phyloP scores from a whole-genome alignment of 768 basidiomycete species.

The Leccinum rimulosum region DNA sequence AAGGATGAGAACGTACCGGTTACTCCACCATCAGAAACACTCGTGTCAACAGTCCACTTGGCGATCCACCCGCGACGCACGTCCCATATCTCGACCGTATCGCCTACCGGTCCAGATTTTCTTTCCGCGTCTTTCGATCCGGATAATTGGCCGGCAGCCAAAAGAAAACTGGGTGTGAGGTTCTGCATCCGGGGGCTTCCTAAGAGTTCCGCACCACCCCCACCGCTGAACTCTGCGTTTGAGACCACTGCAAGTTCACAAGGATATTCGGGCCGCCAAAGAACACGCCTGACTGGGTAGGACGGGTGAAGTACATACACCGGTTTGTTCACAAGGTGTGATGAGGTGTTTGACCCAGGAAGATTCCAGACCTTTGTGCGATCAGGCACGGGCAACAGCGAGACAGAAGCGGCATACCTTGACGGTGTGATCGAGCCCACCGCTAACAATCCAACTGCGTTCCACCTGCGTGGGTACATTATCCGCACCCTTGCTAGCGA shows the following conservation, averaged over 20 bases:
- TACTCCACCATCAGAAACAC: constrained; percentile 65
- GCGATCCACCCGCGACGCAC: constrained; percentile 76
- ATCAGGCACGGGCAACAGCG: not conserved
- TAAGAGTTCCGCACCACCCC: constrained; percentile 20
- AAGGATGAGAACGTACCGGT: constrained; percentile 50
- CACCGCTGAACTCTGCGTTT: constrained; percentile 51
- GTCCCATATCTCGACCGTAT: constrained; percentile 84
- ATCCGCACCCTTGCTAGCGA: constrained; percentile 16
- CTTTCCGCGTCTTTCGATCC: constrained; percentile 19
- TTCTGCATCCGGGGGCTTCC: constrained; percentile 30
- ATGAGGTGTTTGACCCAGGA: constrained; percentile 31
- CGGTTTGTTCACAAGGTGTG: constrained; percentile 62
- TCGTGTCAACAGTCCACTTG: constrained; percentile 74
- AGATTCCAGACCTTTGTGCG: constrained; percentile 70
- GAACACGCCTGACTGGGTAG: constrained; percentile 68
- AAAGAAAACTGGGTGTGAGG: constrained; percentile 20
- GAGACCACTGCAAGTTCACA: constrained; percentile 76
- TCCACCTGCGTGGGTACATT: constrained; percentile 14
- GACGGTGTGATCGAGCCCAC: constrained; percentile 74
- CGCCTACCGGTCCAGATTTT: constrained; percentile 34
- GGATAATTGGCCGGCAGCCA: constrained; percentile 1
- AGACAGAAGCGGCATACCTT: constrained; percentile 45
- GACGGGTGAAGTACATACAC: constrained; percentile 72
- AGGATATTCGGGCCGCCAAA: constrained; percentile 75
- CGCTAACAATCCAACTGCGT: constrained; percentile 75